Conservation (phyloP, 352 stramenopile species). For the Phytophthora capsici region DNA sequence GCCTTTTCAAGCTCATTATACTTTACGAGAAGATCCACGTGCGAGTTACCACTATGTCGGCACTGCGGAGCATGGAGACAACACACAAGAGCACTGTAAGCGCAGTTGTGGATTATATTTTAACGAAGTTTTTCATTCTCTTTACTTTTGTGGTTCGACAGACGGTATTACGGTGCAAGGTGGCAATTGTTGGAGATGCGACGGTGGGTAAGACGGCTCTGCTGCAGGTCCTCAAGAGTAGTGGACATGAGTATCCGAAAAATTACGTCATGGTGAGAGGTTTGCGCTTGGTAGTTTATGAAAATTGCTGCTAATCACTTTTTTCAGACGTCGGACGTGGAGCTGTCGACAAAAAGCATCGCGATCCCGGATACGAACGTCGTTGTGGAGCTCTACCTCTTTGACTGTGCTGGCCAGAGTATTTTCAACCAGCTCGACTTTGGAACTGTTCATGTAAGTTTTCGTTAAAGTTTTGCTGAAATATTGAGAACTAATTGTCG, state of each 20-base stretch:
- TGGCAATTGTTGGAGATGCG: slow-evolving; percentile 91
- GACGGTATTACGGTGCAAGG: slow-evolving; percentile 91
- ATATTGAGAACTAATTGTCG: not conserved
- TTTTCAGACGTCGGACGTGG: slow-evolving; percentile 85
- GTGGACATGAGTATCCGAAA: slow-evolving; percentile 92
- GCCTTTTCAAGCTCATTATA: slow-evolving; percentile 27
- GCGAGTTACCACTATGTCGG: slow-evolving; percentile 58
- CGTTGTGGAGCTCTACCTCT: slow-evolving; percentile 94
- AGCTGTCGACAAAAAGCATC: slow-evolving; percentile 92
- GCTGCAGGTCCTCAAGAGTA: slow-evolving; percentile 92
- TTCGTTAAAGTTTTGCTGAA: no score
- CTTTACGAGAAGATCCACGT: no score
- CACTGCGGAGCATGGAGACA: slow-evolving; percentile 91
- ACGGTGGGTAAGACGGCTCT: slow-evolving; percentile 92
- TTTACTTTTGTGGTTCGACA: slow-evolving; percentile 18
- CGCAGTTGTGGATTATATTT: no score
- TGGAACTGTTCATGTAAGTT: slow-evolving; percentile 72
- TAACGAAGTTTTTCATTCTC: no score
- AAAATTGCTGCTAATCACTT: not conserved
- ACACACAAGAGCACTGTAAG: slow-evolving; percentile 88
- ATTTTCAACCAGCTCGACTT: slow-evolving; percentile 96
- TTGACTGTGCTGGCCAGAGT: slow-evolving; percentile 93
- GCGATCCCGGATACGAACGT: slow-evolving; percentile 90
- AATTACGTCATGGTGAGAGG: slow-evolving; percentile 93
- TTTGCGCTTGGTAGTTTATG: not conserved